Percentiles rank a stretch among this genome's conserved stretches.
These are phyloP conservation scores for Teratosphaeria viscida DNA, from an alignment of 2,329 filamentous ascomycete species.

Conservation along the genomic window DNA sequence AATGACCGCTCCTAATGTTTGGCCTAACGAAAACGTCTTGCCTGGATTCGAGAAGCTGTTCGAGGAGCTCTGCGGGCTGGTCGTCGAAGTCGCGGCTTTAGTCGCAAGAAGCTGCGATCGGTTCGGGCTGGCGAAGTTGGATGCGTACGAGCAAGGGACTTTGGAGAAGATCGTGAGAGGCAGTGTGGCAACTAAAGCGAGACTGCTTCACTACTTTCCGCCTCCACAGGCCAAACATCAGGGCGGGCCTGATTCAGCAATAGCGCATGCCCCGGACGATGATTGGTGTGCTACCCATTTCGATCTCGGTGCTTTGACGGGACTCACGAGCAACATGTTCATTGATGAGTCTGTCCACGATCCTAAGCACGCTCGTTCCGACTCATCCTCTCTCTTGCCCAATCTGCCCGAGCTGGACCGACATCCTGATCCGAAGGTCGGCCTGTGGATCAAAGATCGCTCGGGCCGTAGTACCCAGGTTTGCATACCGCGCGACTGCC, in stretches of 20 bases:
- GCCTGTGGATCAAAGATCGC: conserved; percentile 88
- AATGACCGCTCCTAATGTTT: conserved; percentile 83
- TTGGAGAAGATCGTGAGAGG: conserved; percentile 77
- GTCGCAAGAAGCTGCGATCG: conserved; percentile 85
- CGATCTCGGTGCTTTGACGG: conserved; percentile 89
- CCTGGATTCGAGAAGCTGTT: conserved; percentile 66
- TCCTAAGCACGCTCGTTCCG: conserved; percentile 22
- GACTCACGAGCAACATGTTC: conserved; percentile 92
- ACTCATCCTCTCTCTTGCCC: background rate
- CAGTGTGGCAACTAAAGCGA: conserved; percentile 80
- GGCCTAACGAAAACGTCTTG: conserved; percentile 60
- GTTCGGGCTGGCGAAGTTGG: conserved; percentile 70
- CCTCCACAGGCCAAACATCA: conserved; percentile 19
- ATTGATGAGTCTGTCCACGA: conserved; percentile 58
- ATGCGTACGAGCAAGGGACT: conserved; percentile 65
- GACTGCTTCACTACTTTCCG: conserved; percentile 89
- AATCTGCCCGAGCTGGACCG: conserved; percentile 56
- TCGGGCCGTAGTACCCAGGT: conserved; percentile 78
- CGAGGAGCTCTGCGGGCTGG: conserved; percentile 65
- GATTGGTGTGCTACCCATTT: conserved; percentile 91
- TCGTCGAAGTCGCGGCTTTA: conserved; percentile 80
- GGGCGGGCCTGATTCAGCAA: conserved; percentile 21
- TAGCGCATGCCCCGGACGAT: conserved; percentile 46
- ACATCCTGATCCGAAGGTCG: conserved; percentile 74
- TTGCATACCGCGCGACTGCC: conserved; percentile 77